Percentiles rank a stretch among this genome's conserved stretches.
Conservation (phyloP, 257 asterid species). For the Catharanthus roseus region DNA sequence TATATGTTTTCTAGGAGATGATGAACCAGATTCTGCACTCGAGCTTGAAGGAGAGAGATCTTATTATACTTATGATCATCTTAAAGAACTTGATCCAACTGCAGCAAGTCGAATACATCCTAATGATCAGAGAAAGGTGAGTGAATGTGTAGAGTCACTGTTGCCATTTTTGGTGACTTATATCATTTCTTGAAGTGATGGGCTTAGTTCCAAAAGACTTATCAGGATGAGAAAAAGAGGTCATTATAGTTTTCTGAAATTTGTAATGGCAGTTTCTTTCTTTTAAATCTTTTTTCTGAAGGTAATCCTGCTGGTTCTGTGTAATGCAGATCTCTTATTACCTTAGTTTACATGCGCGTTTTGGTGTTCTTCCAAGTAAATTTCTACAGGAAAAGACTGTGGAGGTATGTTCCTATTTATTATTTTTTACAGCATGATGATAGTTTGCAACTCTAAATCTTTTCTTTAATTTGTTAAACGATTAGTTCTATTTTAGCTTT, state of each 20-base stretch:
- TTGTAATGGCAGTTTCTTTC: not conserved
- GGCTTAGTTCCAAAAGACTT: not conserved
- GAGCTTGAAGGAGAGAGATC: slow-evolving; percentile 23
- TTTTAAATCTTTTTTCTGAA: not conserved
- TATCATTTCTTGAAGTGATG: not conserved
- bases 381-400: slow-evolving; percentile 60
- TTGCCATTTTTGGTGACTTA: not conserved
- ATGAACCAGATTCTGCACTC: slow-evolving; percentile 33
- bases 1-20: slow-evolving; percentile 39
- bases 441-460: not conserved
- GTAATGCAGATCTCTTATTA: slow-evolving; percentile 68
- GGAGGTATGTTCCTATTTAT: slow-evolving; percentile 50
- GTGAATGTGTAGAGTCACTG: slow-evolving; percentile 4
- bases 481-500: not conserved
- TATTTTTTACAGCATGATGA: slow-evolving; percentile 5
- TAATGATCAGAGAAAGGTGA: slow-evolving; percentile 91
- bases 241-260: not conserved
- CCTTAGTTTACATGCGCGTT: slow-evolving; percentile 50
- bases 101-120: slow-evolving; percentile 90
- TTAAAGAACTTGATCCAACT: slow-evolving; percentile 70
- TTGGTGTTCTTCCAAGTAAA: slow-evolving; percentile 79
- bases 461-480: not conserved
- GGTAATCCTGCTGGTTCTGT: slow-evolving; percentile 3
- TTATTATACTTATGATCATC: slow-evolving; percentile 41
- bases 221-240: not conserved